Conservation (phyloP, 2,329 filamentous ascomycete species). For the Furcasterigmium furcatum region DNA sequence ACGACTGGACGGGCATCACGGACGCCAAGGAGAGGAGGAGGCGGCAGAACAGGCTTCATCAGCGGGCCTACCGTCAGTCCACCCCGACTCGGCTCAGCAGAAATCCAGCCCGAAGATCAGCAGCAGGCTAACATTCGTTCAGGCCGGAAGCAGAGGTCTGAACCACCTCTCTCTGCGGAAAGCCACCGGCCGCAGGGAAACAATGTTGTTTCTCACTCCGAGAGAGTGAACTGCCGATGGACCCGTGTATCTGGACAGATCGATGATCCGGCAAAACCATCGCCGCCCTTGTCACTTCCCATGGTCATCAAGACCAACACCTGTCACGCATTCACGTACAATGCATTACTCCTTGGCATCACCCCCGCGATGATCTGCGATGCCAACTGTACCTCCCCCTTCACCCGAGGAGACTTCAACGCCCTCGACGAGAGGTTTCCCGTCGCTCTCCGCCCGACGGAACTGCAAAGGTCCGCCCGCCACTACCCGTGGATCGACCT, state of each 20-base stretch:
- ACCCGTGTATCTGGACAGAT: background rate
- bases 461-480: conserved; percentile 18
- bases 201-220: conserved; percentile 2
- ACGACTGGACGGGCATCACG: conserved; percentile 29
- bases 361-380: conserved; percentile 5
- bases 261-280: background rate
- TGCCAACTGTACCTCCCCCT: conserved; percentile 9
- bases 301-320: conserved; percentile 8
- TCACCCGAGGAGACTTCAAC: conserved; percentile 5
- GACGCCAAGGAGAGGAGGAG: conserved; percentile 15
- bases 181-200: background rate
- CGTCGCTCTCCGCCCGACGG: conserved; percentile 19
- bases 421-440: background rate
- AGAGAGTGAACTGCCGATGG: background rate
- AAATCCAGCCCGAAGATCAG: background rate
- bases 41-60: conserved; percentile 11
- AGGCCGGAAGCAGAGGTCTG: background rate
- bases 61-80: conserved; percentile 8
- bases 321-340: conserved; percentile 7
- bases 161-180: background rate
- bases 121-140: background rate
- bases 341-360: conserved; percentile 8
- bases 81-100: background rate
- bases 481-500: conserved; percentile 34
- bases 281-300: background rate